Conservation (phyloP, 2,329 filamentous ascomycete genomes). For the Helminthosporium solani region DNA sequence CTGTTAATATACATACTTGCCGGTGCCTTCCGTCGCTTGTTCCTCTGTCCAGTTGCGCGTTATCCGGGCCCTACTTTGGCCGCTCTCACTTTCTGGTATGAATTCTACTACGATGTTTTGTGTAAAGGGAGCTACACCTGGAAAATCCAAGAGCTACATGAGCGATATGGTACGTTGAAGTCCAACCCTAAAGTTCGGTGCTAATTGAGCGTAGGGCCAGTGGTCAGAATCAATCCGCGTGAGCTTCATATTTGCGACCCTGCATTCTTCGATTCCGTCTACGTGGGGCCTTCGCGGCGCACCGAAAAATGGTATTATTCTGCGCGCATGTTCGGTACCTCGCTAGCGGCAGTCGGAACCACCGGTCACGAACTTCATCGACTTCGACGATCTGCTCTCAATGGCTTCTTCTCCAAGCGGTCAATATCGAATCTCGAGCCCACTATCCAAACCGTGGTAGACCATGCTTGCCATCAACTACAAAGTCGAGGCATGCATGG, state of each 20-base stretch:
- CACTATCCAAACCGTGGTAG: slow-evolving; percentile 4
- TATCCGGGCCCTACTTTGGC: slow-evolving; percentile 27
- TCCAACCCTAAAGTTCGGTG: neutral
- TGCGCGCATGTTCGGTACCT: slow-evolving; percentile 23
- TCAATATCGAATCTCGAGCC: slow-evolving; percentile 5
- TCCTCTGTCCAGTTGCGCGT: slow-evolving; percentile 17
- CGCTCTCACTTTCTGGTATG: slow-evolving; percentile 28
- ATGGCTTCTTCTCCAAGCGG: slow-evolving; percentile 29
- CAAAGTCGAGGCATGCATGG: slow-evolving; percentile 4
- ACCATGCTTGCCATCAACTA: slow-evolving; percentile 9
- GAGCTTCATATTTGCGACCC: slow-evolving; percentile 19
- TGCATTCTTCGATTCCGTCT: slow-evolving; percentile 24
- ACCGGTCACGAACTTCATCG: slow-evolving; percentile 26
- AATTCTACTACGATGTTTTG: slow-evolving; percentile 27
- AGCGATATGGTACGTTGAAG: slow-evolving; percentile 16
- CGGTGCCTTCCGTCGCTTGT: slow-evolving; percentile 20
- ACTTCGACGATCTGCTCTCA: slow-evolving; percentile 23
- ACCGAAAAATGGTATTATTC: slow-evolving; percentile 25
- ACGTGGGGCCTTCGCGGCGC: slow-evolving; percentile 14
- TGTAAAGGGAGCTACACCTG: slow-evolving; percentile 20
- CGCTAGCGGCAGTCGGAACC: slow-evolving; percentile 19
- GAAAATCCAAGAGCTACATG: slow-evolving; percentile 20
- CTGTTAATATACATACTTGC: slow-evolving; percentile 1
- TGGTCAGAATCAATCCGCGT: slow-evolving; percentile 24
- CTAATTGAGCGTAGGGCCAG: slow-evolving; percentile 14